Base-by-base conservation (phyloP, 2,329 filamentous ascomycete species). In the Alternaria ethzedia region DNA sequence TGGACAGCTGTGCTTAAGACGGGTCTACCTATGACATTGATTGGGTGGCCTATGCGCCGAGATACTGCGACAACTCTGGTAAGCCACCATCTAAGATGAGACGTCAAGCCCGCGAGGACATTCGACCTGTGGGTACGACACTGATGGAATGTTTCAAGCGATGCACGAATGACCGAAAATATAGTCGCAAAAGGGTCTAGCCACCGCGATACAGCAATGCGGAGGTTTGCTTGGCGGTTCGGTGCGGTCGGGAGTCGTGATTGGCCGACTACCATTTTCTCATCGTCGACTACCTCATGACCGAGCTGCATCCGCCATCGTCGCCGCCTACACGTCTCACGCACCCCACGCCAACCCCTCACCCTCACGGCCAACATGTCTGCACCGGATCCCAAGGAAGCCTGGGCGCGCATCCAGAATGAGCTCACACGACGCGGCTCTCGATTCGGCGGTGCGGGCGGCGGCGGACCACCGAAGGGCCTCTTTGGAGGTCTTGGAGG, bases 371-470 rank as follows among this genome's bases (percentile, higher is more conserved):
- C 57, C 72, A 63, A 54, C 45, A 80, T 80, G 75, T 75, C 75
- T 62, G 71, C 72, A 56, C 76, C 82, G 69, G 88, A 89, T 77
- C 89, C 89, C 56, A 85, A 87, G 77, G 88, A 92, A 79, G 86
- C 88, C 72, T 91, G 88, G 86, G 84, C 86, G 79, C 85, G 86
- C 74, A 82, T 92, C 70, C 88, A 90, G 81, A 85, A 85, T 75
- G 86, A 88, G 65, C 83, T 90, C 70, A 84, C 80, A 57, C 75
- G 85, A 72, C 80, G 81, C 60, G 66, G 71, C 58, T 55, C 65
- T 32, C 81, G 81, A 66, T 83, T 84, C 68, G 85, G 86, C 57
- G 83, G 84, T 55, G 82, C 83, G 61, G 82, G 86, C 66, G 80
- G 78, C 60, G 82, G 82, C 63, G 79, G 81, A 63, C 70, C 75